phyloP scores from a whole-genome alignment of 192 early-diverging fungal species.

The Mortierella alpina region DNA sequence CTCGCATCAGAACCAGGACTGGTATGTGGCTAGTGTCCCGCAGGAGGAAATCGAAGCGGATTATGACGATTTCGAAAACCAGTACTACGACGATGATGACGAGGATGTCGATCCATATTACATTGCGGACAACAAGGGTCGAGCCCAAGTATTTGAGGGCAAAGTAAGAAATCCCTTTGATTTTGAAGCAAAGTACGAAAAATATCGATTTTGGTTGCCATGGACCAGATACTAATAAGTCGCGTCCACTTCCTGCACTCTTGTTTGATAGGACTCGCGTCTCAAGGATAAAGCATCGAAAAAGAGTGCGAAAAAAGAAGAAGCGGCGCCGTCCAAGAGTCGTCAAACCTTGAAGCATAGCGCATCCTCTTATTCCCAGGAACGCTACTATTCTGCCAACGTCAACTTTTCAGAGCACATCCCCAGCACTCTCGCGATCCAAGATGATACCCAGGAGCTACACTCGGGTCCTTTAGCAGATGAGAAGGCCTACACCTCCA shows the following conservation, averaged over 20 bases:
- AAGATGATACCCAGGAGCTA: not conserved
- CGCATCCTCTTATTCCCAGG: slow-evolving; percentile 25
- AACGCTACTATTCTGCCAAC: slow-evolving; percentile 17
- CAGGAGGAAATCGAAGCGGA: slow-evolving; percentile 6
- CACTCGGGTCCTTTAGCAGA: not conserved
- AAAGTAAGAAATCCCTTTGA: slow-evolving; percentile 12
- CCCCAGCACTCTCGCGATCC: not conserved
- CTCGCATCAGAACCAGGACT: slow-evolving; percentile 18
- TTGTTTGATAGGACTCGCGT: not conserved
- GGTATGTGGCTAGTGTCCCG: slow-evolving; percentile 13
- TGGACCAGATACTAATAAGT: too few species aligned
- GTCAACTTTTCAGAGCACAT: slow-evolving; percentile 1
- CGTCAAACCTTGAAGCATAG: not conserved
- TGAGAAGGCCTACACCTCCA: slow-evolving; percentile 4
- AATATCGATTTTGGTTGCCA: too few species aligned
- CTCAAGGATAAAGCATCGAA: not conserved
- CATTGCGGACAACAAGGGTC: slow-evolving; percentile 49
- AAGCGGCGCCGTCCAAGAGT: not conserved
- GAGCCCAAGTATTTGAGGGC: slow-evolving; percentile 22
- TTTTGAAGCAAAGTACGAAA: too few species aligned
- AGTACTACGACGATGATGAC: slow-evolving; percentile 34
- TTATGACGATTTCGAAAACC: slow-evolving; percentile 11
- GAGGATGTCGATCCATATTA: slow-evolving; percentile 52
- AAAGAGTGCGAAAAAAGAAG: not conserved
- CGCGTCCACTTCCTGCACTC: not conserved